These are phyloP conservation scores for Colletotrichum chlorophyti DNA, from an alignment of 2,329 filamentous ascomycete genomes.

Conservation along the genomic window DNA sequence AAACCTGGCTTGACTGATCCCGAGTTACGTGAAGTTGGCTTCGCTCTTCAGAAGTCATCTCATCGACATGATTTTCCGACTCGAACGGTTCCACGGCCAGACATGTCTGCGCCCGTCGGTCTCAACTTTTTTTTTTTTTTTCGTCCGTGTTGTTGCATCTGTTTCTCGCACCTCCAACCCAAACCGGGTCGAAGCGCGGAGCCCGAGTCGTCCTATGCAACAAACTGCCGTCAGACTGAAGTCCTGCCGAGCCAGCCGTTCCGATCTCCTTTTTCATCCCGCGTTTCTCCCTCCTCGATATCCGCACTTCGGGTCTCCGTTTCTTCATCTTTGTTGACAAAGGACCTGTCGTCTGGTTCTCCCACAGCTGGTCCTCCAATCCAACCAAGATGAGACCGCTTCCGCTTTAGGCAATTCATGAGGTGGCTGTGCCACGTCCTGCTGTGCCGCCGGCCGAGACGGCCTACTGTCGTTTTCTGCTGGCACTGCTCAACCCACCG, in stretches of 20 bases:
- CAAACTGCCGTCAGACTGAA: background rate
- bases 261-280: background rate
- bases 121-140: background rate
- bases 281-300: too few relatives aligned
- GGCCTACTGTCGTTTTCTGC: background rate
- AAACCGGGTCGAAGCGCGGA: background rate
- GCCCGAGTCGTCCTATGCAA: slow-evolving; percentile 5
- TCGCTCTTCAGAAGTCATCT: background rate
- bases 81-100: slow-evolving; percentile 11
- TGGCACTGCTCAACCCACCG: background rate
- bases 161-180: background rate
- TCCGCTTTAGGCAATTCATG: slow-evolving; percentile 16
- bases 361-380: too few relatives aligned
- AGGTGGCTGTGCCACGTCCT: slow-evolving; percentile 6
- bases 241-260: background rate
- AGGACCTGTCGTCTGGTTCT: slow-evolving; percentile 6
- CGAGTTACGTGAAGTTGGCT: background rate
- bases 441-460: slow-evolving; percentile 8
- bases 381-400: slow-evolving; percentile 5
- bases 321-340: background rate
- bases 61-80: slow-evolving; percentile 7
- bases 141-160: background rate
- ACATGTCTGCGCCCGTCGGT: background rate
- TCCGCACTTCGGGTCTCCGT: background rate
- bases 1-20: too few relatives aligned